Conservation (phyloP, 805 yeast species). For the baker's yeast (Saccharomyces cerevisiae) region DNA sequence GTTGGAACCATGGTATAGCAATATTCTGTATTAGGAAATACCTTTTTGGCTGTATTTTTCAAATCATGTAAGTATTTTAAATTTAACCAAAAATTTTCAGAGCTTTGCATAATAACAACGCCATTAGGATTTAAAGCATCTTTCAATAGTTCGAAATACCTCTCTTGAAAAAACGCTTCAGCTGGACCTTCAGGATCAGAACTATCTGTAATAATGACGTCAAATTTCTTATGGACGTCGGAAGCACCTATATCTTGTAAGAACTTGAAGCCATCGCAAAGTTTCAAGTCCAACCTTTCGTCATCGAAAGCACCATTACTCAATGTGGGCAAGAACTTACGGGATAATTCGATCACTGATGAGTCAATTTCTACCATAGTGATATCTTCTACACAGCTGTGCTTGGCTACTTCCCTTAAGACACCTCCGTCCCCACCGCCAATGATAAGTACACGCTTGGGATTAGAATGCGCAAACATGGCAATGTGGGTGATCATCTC, state of each 20-base stretch:
- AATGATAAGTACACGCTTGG: slow-evolving; percentile 71
- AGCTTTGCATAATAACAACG: slow-evolving; percentile 72
- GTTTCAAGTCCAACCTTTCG: slow-evolving; percentile 55
- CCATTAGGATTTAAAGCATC: slow-evolving; percentile 56
- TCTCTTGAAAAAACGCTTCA: slow-evolving; percentile 71
- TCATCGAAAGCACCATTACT: slow-evolving; percentile 54
- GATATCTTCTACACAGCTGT: slow-evolving; percentile 51
- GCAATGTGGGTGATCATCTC: slow-evolving; percentile 86
- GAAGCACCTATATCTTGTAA: slow-evolving; percentile 35
- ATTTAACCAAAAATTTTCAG: slow-evolving; percentile 71
- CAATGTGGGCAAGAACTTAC: slow-evolving; percentile 71
- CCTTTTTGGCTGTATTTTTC: slow-evolving; percentile 40
- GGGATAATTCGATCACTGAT: slow-evolving; percentile 64
- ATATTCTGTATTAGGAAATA: slow-evolving; percentile 55
- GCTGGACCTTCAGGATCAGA: slow-evolving; percentile 97
- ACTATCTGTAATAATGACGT: slow-evolving; percentile 83
- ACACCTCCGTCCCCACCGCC: slow-evolving; percentile 99
- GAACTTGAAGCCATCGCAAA: slow-evolving; percentile 80
- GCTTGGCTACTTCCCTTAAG: slow-evolving; percentile 77
- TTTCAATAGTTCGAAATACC: slow-evolving; percentile 60
- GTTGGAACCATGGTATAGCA: slow-evolving; percentile 80
- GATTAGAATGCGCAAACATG: slow-evolving; percentile 64
- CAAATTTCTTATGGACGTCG: slow-evolving; percentile 44
- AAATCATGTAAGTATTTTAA: slow-evolving; percentile 43
- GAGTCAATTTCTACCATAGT: slow-evolving; percentile 87